Evolutionary conservation across 2,329 filamentous ascomycete species (phyloP).

Genomic region (Xylariomycetidae sp.): DNA sequence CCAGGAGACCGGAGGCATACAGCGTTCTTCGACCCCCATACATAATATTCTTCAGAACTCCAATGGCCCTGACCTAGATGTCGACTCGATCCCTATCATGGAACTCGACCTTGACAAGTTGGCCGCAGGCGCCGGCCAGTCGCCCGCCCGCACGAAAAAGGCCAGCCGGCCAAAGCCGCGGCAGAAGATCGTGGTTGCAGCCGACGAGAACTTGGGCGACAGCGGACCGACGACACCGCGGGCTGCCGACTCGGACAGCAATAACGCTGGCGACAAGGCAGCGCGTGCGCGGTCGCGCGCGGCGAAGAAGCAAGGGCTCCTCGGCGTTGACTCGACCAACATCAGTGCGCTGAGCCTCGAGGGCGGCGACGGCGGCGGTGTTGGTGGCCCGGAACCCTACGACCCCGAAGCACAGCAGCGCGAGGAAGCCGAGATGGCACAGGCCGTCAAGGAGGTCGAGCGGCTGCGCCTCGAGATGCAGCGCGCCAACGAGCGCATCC

Average conservation of each 20-base stretch:
- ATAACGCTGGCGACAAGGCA: constrained; percentile 37
- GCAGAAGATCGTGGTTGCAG: constrained; percentile 61
- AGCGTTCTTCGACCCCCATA: constrained; percentile 66
- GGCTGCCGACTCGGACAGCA: constrained; percentile 50
- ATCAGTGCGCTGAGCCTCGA: constrained; percentile 68
- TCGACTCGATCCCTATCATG: constrained; percentile 95
- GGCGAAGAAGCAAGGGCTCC: constrained; percentile 56
- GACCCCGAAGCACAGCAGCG: constrained; percentile 62
- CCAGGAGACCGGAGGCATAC: constrained; percentile 42
- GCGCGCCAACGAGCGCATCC: constrained; percentile 67
- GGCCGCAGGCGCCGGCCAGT: constrained; percentile 25
- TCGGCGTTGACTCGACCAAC: constrained; percentile 83
- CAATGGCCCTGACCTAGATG: constrained; percentile 75
- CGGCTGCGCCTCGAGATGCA: constrained; percentile 84
- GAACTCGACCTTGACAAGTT: constrained; percentile 69
- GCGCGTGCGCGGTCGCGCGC: constrained; percentile 38
- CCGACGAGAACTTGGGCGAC: constrained; percentile 64
- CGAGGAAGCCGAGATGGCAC: constrained; percentile 83
- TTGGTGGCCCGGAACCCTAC: no score
- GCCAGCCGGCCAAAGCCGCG: constrained; percentile 35
- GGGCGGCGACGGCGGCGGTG: constrained; percentile 33
- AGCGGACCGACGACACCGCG: constrained; percentile 44
- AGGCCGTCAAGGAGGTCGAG: constrained; percentile 85
- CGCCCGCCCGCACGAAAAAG: constrained; percentile 19
- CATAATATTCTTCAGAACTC: constrained; percentile 68